Evolutionary conservation across 1,284 basidiomycete species (phyloP).

Genomic region (Cystobasidium pallidum): DNA sequence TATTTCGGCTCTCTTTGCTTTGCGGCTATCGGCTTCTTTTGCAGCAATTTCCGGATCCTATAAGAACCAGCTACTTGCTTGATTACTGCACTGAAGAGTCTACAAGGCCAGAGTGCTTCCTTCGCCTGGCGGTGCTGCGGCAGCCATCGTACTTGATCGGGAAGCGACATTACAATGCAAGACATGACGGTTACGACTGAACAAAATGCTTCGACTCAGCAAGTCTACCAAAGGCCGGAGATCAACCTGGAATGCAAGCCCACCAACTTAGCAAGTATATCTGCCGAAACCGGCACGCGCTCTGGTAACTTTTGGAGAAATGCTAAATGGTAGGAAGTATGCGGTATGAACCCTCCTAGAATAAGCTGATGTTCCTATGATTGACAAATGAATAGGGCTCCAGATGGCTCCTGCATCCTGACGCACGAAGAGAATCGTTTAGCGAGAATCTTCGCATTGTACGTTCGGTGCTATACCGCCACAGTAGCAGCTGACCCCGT

Average conservation of each 20-base stretch:
- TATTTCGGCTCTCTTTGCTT: neutral
- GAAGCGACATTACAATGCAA: neutral
- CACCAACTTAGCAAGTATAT: constrained; percentile 2
- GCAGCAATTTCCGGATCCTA: too few species aligned
- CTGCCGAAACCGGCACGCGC: constrained; percentile 17
- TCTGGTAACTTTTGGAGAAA: constrained; percentile 39
- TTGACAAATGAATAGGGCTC: constrained; percentile 35
- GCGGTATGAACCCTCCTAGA: neutral
- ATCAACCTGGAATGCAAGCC: constrained; percentile 5
- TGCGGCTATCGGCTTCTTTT: too few species aligned
- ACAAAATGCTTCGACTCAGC: neutral
- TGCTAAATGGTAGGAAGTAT: constrained; percentile 33
- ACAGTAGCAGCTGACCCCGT: neutral
- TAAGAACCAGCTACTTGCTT: too few species aligned
- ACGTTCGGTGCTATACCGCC: neutral
- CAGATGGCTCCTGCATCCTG: constrained; percentile 40
- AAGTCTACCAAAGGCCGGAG: neutral
- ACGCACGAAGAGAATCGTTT: constrained; percentile 39
- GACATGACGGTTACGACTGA: neutral
- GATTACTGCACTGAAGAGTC: too few species aligned
- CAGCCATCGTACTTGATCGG: neutral
- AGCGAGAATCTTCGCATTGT: constrained; percentile 42
- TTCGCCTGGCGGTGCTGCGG: neutral
- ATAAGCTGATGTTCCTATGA: neutral
- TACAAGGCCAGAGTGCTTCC: too few species aligned